Evolutionary conservation across 2,329 filamentous ascomycete genomes (phyloP).

Genomic region (Aureobasidium melanogenum): DNA sequence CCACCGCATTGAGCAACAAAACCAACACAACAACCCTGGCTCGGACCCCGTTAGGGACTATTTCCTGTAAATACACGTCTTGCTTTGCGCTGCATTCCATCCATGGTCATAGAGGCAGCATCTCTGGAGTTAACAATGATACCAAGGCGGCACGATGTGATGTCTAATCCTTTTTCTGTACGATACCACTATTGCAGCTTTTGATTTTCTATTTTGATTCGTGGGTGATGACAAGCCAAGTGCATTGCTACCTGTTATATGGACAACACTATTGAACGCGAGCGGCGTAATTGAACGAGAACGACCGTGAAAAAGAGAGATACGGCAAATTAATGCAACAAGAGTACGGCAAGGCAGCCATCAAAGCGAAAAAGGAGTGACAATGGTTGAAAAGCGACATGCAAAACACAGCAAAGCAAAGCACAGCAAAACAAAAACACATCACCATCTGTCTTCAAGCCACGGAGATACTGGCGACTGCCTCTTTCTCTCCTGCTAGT

Average conservation of each 20-base stretch:
- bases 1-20: slow-evolving; percentile 72
- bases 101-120: background rate
- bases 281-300: background rate
- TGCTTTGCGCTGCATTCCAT: background rate
- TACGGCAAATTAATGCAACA: background rate
- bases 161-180: background rate
- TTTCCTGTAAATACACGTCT: slow-evolving; percentile 42
- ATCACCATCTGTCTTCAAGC: background rate
- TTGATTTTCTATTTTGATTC: background rate
- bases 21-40: slow-evolving; percentile 57
- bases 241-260: background rate
- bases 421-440: background rate
- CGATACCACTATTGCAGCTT: slow-evolving; percentile 3
- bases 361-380: background rate
- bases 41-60: slow-evolving; percentile 63
- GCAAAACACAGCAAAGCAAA: background rate
- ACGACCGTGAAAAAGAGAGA: background rate
- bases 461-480: background rate
- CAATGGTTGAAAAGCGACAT: background rate
- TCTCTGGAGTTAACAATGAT: slow-evolving; percentile 12
- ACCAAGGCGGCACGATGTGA: slow-evolving; percentile 9
- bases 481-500: slow-evolving; percentile 3
- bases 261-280: background rate
- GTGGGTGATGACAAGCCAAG: background rate
- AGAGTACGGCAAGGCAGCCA: background rate